Conservation (phyloP, 768 basidiomycete genomes). For the Hemileccinum impolitum region DNA sequence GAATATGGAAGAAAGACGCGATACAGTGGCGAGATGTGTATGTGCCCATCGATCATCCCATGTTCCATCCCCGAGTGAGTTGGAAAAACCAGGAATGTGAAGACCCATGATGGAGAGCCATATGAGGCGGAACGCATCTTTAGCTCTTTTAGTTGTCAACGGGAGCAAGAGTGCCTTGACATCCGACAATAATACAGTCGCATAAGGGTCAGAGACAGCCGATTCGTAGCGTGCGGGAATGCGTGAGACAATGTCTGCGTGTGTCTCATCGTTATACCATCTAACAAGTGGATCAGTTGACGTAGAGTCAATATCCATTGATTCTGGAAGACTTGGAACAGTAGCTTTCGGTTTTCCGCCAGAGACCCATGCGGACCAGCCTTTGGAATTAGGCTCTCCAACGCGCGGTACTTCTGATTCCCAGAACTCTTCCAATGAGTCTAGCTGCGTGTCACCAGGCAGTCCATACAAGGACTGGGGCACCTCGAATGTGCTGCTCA, state of each 20-base stretch:
- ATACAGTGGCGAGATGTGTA: conserved; percentile 42
- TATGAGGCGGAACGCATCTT: conserved; percentile 56
- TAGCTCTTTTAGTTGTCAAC: conserved; percentile 42
- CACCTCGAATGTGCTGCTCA: conserved; percentile 52
- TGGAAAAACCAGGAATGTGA: conserved; percentile 62
- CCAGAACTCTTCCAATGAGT: conserved; percentile 77
- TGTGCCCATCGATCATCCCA: conserved; percentile 72
- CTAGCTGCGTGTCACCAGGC: conserved; percentile 48
- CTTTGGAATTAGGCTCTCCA: conserved; percentile 61
- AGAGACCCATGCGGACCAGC: conserved; percentile 65
- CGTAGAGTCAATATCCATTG: conserved; percentile 20
- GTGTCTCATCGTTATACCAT: conserved; percentile 62
- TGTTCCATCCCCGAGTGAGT: conserved; percentile 38
- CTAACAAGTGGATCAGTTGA: conserved; percentile 61
- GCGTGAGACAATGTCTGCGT: conserved; percentile 39
- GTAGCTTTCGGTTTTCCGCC: conserved; percentile 37
- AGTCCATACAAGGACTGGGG: conserved; percentile 44
- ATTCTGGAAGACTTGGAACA: conserved; percentile 2
- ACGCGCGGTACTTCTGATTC: conserved; percentile 76
- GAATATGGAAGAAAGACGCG: conserved; percentile 52
- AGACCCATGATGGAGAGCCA: conserved; percentile 74
- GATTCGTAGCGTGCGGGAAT: conserved; percentile 56
- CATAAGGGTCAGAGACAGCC: conserved; percentile 62
- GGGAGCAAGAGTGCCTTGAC: conserved; percentile 55
- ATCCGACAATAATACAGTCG: conserved; percentile 70